Percentiles rank a stretch among this genome's conserved stretches.
These are phyloP conservation scores for Cladorrhinum sp. DNA, from an alignment of 2,329 filamentous ascomycete species.

Conservation along the genomic window DNA sequence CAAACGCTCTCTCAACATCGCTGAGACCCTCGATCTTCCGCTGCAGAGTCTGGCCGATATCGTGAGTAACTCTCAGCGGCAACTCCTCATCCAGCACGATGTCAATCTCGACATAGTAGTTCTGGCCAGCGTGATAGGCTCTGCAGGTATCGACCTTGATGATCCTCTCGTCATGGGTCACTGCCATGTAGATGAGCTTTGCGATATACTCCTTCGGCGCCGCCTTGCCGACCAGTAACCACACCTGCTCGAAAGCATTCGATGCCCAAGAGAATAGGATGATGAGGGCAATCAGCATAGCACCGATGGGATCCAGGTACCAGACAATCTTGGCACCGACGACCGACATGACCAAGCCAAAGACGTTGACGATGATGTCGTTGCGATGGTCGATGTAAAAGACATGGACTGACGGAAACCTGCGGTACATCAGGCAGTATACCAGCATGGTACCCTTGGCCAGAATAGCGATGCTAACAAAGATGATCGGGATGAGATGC, in stretches of 20 bases:
- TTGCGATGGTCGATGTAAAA: conserved; percentile 59
- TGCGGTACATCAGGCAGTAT: conserved; percentile 51
- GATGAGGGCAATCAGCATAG: conserved; percentile 57
- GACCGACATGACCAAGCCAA: conserved; percentile 55
- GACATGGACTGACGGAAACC: conserved; percentile 53
- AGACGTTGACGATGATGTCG: conserved; percentile 53
- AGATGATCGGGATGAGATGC: conserved; percentile 52
- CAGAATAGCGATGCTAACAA: conserved; percentile 52
- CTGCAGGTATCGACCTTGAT: conserved; percentile 58
- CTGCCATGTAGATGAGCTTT: conserved; percentile 53
- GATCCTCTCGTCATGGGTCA: conserved; percentile 53
- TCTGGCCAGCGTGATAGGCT: conserved; percentile 60
- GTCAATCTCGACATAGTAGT: conserved; percentile 61
- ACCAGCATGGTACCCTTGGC: conserved; percentile 51
- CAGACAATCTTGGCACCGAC: conserved; percentile 52
- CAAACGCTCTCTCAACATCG: conserved; percentile 44
- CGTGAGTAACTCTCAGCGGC: conserved; percentile 55
- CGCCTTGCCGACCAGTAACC: conserved; percentile 58
- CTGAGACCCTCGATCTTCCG: conserved; percentile 54
- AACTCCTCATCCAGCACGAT: conserved; percentile 56
- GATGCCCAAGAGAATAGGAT: conserved; percentile 60
- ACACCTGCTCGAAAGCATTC: conserved; percentile 61
- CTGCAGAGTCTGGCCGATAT: conserved; percentile 58
- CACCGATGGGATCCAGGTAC: conserved; percentile 61
- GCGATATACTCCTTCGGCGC: conserved; percentile 56